These are phyloP conservation scores for Saprolegnia diclina DNA, from an alignment of 352 stramenopile genomes.

Conservation along the genomic window DNA sequence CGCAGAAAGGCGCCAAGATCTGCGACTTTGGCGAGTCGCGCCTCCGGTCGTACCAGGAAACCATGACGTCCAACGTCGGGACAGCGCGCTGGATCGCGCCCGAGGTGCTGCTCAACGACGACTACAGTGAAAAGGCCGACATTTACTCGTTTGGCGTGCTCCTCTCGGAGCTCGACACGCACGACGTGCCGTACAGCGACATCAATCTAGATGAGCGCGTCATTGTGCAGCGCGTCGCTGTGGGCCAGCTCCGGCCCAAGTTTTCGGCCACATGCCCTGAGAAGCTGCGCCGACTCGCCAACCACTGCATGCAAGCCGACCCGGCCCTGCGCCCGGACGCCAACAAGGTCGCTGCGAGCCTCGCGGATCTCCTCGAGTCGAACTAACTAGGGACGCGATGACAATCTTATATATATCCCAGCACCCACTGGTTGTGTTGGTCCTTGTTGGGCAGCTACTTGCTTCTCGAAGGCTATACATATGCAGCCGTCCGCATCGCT, in stretches of 20 bases:
- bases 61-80: constrained; percentile 27
- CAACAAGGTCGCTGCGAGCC: not conserved
- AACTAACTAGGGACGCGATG: not conserved
- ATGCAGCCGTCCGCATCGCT: no score
- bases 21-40: constrained; percentile 39
- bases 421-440: not conserved
- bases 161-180: constrained; percentile 67
- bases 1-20: constrained; percentile 38
- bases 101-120: constrained; percentile 33
- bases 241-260: constrained; percentile 69
- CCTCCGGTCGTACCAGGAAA: constrained; percentile 23
- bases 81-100: constrained; percentile 24
- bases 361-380: constrained; percentile 3
- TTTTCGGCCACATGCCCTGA: constrained; percentile 70
- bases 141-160: constrained; percentile 78
- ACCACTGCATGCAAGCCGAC: constrained; percentile 79
- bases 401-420: constrained; percentile 2
- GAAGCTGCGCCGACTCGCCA: constrained; percentile 66
- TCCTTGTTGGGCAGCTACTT: not conserved
- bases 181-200: constrained; percentile 63
- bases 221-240: constrained; percentile 75
- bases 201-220: constrained; percentile 62
- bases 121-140: constrained; percentile 69
- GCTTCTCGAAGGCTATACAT: no score
- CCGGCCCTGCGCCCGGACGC: constrained; percentile 46